Evolutionary conservation across 2,329 filamentous ascomycete genomes (phyloP).

Genomic region (Salinomyces thailandicus): DNA sequence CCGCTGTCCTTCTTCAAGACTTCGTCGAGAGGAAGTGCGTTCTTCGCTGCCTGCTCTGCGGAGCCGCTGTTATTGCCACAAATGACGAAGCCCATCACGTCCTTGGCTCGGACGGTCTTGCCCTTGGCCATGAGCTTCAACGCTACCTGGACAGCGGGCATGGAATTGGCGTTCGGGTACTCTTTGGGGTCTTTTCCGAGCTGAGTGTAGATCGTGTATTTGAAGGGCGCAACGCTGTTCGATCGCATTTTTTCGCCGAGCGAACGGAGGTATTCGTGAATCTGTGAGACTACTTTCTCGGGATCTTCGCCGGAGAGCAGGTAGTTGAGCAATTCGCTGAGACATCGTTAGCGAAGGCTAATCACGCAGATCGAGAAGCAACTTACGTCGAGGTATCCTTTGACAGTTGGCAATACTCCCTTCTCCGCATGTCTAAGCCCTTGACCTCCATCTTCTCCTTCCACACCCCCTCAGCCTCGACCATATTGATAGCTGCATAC

Average conservation of each 20-base stretch:
- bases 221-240: conserved; percentile 60
- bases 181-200: conserved; percentile 88
- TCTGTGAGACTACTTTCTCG: conserved; percentile 74
- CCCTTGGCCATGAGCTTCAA: conserved; percentile 77
- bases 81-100: conserved; percentile 93
- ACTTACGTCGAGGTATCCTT: conserved; percentile 74
- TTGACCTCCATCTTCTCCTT: conserved; percentile 96
- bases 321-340: conserved; percentile 72
- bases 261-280: conserved; percentile 86
- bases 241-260: conserved; percentile 81
- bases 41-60: conserved; percentile 65
- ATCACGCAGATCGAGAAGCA: background rate
- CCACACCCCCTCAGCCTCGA: conserved; percentile 70
- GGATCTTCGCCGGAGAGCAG: conserved; percentile 89
- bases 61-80: conserved; percentile 57
- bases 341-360: conserved; percentile 9
- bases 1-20: conserved; percentile 65
- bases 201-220: conserved; percentile 97
- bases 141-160: conserved; percentile 96
- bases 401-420: conserved; percentile 90
- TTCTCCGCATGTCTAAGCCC: conserved; percentile 92
- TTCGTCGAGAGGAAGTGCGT: conserved; percentile 78
- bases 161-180: conserved; percentile 85
- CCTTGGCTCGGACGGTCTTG: conserved; percentile 80
- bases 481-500: conserved; percentile 91